Base-by-base conservation (phyloP, 148 eudicot species). In the Agrostemma githago region DNA sequence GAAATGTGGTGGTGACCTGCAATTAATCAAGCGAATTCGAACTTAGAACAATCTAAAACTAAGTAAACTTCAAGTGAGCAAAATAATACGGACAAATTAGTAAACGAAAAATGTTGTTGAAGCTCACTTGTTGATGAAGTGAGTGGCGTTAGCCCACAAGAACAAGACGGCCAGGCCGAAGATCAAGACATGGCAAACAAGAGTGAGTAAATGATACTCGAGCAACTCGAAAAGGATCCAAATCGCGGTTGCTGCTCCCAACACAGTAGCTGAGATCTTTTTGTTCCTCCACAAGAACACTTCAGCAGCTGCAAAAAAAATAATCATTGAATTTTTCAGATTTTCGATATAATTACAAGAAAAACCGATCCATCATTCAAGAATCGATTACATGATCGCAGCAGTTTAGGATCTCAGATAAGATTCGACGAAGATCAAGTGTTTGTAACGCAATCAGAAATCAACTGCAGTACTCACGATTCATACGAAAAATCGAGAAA, bases 231-330 rank as follows among this genome's bases (percentile, higher is more conserved):
- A 93, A 8, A 91, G 79, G 77, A 91, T 90, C 94, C 97, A 93
- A 68, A 89, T 81, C 19, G 82, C 89, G 72, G 98, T 93, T 17
- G 92, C 97, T 40, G 85, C 82, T 77, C 83, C 92, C 40, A 93
- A 87, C 10, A 88, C 92, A 65, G 82, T 71, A 10, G 91, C 98
- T 39, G 98, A 91, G 67, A 89, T 81, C 89, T 93, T 93, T 86
- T 91, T 93, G 91, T 93, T 87, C 85, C 97, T 93, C 98, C 98
- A 93, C 83, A 91, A 75, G 71, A 91, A 83, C 15, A 93, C 82
- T 82, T 93, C 98, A 82, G 98, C 97, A 88, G 92, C 98, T 93
- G 78, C 84, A 84, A 37, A 60, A 77, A 81, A 51, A 62, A 26
- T 26, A 26, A 26, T 26, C 58, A 34, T 4, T 3, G 39, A 26